A percentile compares a stretch with the other conserved stretches of the same genome.
Conservation (phyloP, 352 stramenopile genomes). For the Pythium folliculosum region DNA sequence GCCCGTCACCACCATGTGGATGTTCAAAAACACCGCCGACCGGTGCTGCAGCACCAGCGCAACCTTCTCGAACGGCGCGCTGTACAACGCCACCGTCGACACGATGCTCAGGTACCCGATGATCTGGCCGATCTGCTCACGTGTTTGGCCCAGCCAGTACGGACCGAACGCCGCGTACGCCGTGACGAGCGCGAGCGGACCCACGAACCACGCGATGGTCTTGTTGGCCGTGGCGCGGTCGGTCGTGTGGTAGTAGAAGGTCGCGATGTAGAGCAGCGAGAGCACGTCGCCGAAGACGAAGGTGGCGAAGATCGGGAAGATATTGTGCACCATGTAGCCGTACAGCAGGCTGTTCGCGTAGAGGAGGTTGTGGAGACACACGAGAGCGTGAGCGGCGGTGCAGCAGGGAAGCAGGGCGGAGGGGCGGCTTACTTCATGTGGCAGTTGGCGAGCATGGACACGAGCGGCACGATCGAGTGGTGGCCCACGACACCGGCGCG, state of each 20-base stretch:
- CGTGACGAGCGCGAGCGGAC: conserved; percentile 31
- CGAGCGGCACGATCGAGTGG: conserved; percentile 39
- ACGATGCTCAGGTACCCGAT: conserved; percentile 43
- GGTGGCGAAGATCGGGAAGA: conserved; percentile 51
- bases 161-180: conserved; percentile 41
- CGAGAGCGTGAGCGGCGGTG: no score
- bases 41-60: conserved; percentile 6
- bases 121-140: conserved; percentile 27
- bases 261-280: conserved; percentile 40
- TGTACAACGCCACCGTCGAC: conserved; percentile 49
- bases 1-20: conserved; percentile 50
- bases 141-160: conserved; percentile 32
- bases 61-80: conserved; percentile 50
- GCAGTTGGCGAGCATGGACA: conserved; percentile 37
- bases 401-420: no score
- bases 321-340: conserved; percentile 41
- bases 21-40: conserved; percentile 32
- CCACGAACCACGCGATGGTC: conserved; percentile 35
- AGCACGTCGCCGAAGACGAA: conserved; percentile 48
- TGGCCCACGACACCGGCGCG: conserved; percentile 31
- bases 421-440: conserved; percentile 24
- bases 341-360: conserved; percentile 40
- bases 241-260: conserved; percentile 49
- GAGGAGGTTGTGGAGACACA: no score
- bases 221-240: conserved; percentile 33